Evolutionary conservation across 129 eudicot species (phyloP), one percentile per base, ranked within the genome.

Genomic region (Tagetes erecta): DNA sequence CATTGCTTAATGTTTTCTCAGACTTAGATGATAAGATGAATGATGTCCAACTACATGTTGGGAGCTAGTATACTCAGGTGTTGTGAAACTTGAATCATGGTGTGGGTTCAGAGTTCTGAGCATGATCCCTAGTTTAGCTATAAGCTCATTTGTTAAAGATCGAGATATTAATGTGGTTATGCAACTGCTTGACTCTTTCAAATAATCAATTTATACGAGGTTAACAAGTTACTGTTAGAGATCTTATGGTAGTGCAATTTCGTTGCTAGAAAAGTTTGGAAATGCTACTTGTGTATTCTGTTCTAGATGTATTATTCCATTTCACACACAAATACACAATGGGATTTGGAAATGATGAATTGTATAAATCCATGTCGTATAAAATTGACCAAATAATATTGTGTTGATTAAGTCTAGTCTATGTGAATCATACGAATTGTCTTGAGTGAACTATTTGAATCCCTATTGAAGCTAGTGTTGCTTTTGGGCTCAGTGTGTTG

Each of bases 61-160:
- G 27, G n/a, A 62, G 35, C 13, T 64, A 10, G 62, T 64, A 20
- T 20, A 30, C 51, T 50, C 41, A 20, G 53, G 51, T 74, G 72
- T n/a, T 75, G 40, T 50, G 42, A 64, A 38, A 51, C n/a, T 64
- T 74, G 63, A 33, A 63, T 74, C n/a, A 36, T 64, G 71, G 31
- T 49, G 47, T 38, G 9, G 71, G 8, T 74, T 74, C 33, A 47
- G 63, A 38, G 47, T 47, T 38, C 51, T 8, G 31, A 50, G 10
- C 70, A 47, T 49, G 34, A 64, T 74, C 39, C 42, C 30, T 60
- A 45, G 20, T 4, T 60, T 35, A 14, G 57, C 38, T 36, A 38
- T 51, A 38, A 33, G 72, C 35, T 20, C 66, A 64, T 38, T 10
- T 64, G 36, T 42, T 4, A 10, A 33, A 35, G 66, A 35, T 34